Conservation (phyloP, 2,329 filamentous ascomycete genomes). For the Simplicillium aogashimaense region DNA sequence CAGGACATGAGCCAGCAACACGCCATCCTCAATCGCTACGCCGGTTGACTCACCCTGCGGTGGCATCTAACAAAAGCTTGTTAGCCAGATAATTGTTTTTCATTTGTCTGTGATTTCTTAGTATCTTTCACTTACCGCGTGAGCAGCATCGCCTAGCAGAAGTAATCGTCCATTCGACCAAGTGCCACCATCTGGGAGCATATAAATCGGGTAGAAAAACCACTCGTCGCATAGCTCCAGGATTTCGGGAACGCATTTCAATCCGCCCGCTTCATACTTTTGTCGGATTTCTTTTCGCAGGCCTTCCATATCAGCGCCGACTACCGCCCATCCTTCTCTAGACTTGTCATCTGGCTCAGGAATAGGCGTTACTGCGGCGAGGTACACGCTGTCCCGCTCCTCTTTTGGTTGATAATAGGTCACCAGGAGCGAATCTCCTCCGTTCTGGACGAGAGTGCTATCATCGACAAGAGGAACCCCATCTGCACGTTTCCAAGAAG, state of each 20-base stretch:
- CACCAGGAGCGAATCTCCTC: slow-evolving; percentile 11
- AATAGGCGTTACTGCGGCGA: slow-evolving; percentile 13
- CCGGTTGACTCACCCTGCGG: slow-evolving; percentile 40
- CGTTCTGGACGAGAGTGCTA: slow-evolving; percentile 11
- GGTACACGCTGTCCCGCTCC: slow-evolving; percentile 6
- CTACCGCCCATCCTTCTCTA: slow-evolving; percentile 13
- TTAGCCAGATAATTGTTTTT: neutral
- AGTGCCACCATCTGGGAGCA: slow-evolving; percentile 18
- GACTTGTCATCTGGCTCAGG: slow-evolving; percentile 11
- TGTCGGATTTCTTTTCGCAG: slow-evolving; percentile 9
- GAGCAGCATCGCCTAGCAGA: slow-evolving; percentile 46
- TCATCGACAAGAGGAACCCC: slow-evolving; percentile 12
- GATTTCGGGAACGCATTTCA: slow-evolving; percentile 10
- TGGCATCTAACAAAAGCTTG: slow-evolving; percentile 25
- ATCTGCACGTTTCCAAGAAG: slow-evolving; percentile 6
- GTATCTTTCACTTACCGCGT: slow-evolving; percentile 24
- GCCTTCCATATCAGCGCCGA: slow-evolving; percentile 11
- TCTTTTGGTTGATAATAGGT: slow-evolving; percentile 11
- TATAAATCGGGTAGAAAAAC: slow-evolving; percentile 24
- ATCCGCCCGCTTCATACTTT: slow-evolving; percentile 7
- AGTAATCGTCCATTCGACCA: slow-evolving; percentile 29
- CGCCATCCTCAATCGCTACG: slow-evolving; percentile 41
- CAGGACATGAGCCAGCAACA: slow-evolving; percentile 29
- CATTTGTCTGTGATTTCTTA: too few relatives aligned
- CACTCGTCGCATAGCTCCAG: slow-evolving; percentile 14